Conservation (phyloP, 2,329 filamentous ascomycete species). For the Aspergillus ustus region DNA sequence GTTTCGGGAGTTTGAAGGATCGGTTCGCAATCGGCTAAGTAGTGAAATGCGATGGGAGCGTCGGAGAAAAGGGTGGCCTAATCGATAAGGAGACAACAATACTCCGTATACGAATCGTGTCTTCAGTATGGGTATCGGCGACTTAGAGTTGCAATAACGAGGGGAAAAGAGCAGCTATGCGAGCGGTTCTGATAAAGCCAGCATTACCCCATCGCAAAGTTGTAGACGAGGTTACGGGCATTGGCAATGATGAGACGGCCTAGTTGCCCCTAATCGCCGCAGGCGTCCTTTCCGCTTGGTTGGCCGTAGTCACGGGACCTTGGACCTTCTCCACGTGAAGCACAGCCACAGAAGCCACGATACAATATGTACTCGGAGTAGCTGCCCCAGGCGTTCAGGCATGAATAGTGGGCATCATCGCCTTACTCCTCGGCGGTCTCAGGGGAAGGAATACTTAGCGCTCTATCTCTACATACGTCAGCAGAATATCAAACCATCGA, state of each 20-base stretch:
- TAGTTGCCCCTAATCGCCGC: slow-evolving; percentile 14
- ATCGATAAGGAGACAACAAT: slow-evolving; percentile 41
- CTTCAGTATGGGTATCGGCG: slow-evolving; percentile 18
- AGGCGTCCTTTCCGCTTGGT: slow-evolving; percentile 19
- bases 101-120: slow-evolving; percentile 30
- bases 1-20: background rate
- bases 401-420: background rate
- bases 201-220: slow-evolving; percentile 7
- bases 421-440: slow-evolving; percentile 9
- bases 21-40: slow-evolving; percentile 2
- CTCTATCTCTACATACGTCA: slow-evolving; percentile 1
- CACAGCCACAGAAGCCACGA: slow-evolving; percentile 22
- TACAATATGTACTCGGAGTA: too few species aligned
- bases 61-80: slow-evolving; percentile 23
- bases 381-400: slow-evolving; percentile 11
- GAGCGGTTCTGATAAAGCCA: slow-evolving; percentile 3
- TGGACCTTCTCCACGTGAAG: slow-evolving; percentile 28
- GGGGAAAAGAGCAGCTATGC: slow-evolving; percentile 1
- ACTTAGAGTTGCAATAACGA: slow-evolving; percentile 3
- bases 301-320: slow-evolving; percentile 17
- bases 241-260: slow-evolving; percentile 5
- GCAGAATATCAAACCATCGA: background rate
- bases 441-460: slow-evolving; percentile 2
- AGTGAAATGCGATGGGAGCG: slow-evolving; percentile 4
- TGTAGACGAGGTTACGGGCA: background rate